Conservation (phyloP, 1,139 yeast species). For the Suhomyces anneliseae region DNA sequence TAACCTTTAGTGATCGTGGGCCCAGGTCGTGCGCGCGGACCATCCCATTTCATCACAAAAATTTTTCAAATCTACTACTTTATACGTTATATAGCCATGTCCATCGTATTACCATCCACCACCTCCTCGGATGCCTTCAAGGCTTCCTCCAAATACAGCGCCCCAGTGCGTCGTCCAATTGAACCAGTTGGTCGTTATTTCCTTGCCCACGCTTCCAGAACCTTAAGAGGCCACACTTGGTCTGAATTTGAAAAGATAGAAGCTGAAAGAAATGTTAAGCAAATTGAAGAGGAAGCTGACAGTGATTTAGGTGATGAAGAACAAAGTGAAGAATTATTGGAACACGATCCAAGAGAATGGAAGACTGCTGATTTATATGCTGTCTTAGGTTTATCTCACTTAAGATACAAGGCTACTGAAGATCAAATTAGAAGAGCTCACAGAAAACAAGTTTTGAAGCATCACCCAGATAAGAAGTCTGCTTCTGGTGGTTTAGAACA, state of each 20-base stretch:
- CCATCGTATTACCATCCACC: constrained; percentile 42
- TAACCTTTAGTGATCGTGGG: too few species aligned
- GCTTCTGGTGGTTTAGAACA: constrained; percentile 82
- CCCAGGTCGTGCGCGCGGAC: not conserved
- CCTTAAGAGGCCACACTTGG: constrained; percentile 97
- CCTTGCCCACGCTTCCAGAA: constrained; percentile 95
- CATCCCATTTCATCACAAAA: constrained; percentile 17
- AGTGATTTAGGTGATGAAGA: constrained; percentile 75
- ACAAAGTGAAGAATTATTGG: constrained; percentile 75
- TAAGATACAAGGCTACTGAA: constrained; percentile 88
- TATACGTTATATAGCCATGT: constrained; percentile 19
- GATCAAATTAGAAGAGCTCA: constrained; percentile 96
- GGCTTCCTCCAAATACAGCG: constrained; percentile 52
- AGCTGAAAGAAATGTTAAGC: constrained; percentile 84
- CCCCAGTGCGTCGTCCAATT: constrained; percentile 79
- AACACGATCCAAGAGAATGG: constrained; percentile 98
- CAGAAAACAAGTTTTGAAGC: constrained; percentile 93
- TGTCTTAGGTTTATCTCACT: constrained; percentile 88
- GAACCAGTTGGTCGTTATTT: constrained; percentile 97
- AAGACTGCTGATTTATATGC: constrained; percentile 94
- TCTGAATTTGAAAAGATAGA: constrained; percentile 93
- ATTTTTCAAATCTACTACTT: constrained; percentile 15
- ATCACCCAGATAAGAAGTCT: constrained; percentile 98
- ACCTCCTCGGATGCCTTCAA: constrained; percentile 52
- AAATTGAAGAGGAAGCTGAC: constrained; percentile 66